These are phyloP conservation scores for Ustilago trichophora DNA, from an alignment of 1,284 basidiomycete species.

Conservation along the genomic window DNA sequence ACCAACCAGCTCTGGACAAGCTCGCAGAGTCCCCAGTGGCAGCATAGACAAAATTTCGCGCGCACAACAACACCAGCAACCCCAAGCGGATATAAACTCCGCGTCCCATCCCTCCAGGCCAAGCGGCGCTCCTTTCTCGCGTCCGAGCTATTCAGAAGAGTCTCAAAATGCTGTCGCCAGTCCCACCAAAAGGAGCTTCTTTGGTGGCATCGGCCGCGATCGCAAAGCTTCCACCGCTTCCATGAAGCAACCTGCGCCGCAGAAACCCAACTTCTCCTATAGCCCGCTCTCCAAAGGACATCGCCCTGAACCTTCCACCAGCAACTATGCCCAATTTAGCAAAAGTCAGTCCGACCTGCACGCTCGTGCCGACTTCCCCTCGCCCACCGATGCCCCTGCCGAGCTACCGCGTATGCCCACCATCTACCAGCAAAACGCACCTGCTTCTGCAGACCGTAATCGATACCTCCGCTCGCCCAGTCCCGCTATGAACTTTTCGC, in stretches of 20 bases:
- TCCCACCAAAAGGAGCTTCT: conserved; percentile 56
- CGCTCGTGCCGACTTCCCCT: conserved; percentile 33
- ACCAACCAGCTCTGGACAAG: conserved; percentile 4
- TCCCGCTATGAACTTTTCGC: conserved; percentile 50
- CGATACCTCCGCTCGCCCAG: conserved; percentile 52
- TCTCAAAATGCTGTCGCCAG: conserved; percentile 21
- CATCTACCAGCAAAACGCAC: conserved; percentile 28
- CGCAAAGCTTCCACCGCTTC: conserved; percentile 46
- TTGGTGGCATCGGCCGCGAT: conserved; percentile 48
- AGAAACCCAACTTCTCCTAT: conserved; percentile 29
- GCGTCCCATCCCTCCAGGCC: conserved; percentile 7
- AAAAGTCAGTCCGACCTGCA: conserved; percentile 53
- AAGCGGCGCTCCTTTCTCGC: conserved; percentile 9
- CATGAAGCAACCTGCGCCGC: conserved; percentile 14
- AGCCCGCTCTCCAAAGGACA: conserved; percentile 40
- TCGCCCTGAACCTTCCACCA: conserved; percentile 14
- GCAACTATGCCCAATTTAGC: conserved; percentile 46
- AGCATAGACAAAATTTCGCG: conserved; percentile 9
- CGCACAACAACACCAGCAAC: conserved; percentile 6
- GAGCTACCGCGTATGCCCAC: conserved; percentile 45
- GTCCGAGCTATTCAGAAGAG: conserved; percentile 43
- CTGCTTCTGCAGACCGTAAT: conserved; percentile 28
- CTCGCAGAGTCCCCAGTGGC: conserved; percentile 16
- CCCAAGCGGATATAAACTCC: conserved; percentile 9
- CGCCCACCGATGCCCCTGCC: conserved; percentile 17